phyloP scores from a whole-genome alignment of 1,284 basidiomycete species.

The Cutaneotrichosporon sp. region DNA sequence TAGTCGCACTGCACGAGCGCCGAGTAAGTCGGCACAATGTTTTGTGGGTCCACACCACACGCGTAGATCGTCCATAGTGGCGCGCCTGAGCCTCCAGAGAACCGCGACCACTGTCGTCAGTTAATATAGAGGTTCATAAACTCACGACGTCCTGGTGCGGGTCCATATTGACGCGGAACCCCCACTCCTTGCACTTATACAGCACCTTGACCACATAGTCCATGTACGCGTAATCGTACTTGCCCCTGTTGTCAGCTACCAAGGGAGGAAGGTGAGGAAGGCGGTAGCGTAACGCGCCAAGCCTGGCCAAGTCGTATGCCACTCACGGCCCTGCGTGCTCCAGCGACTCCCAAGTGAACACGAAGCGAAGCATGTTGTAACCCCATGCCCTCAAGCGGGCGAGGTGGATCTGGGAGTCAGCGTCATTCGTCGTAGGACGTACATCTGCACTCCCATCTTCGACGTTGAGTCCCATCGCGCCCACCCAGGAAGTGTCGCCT shows the following conservation, averaged over 20 bases:
- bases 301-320: neutral
- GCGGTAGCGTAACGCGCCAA: neutral
- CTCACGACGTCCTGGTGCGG: conserved; percentile 94
- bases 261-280: neutral
- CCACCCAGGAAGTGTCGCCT: conserved; percentile 65
- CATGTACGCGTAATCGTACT: conserved; percentile 89
- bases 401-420: conserved; percentile 72
- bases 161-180: conserved; percentile 93
- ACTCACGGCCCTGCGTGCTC: conserved; percentile 93
- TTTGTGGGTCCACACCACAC: conserved; percentile 83
- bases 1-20: conserved; percentile 89
- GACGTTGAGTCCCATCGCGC: conserved; percentile 69
- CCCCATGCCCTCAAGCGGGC: conserved; percentile 86
- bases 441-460: conserved; percentile 54
- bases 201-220: conserved; percentile 86
- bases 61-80: conserved; percentile 92
- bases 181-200: conserved; percentile 85
- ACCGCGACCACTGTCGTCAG: conserved; percentile 81
- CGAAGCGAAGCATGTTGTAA: conserved; percentile 88
- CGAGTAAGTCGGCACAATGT: conserved; percentile 78
- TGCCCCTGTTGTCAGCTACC: conserved; percentile 60
- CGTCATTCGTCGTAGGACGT: conserved; percentile 10
- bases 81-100: conserved; percentile 92
- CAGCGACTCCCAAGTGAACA: conserved; percentile 90
- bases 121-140: conserved; percentile 27